Evolutionary conservation across 192 early-diverging fungal species (phyloP).

Genomic region (Backusella tuberculispora): DNA sequence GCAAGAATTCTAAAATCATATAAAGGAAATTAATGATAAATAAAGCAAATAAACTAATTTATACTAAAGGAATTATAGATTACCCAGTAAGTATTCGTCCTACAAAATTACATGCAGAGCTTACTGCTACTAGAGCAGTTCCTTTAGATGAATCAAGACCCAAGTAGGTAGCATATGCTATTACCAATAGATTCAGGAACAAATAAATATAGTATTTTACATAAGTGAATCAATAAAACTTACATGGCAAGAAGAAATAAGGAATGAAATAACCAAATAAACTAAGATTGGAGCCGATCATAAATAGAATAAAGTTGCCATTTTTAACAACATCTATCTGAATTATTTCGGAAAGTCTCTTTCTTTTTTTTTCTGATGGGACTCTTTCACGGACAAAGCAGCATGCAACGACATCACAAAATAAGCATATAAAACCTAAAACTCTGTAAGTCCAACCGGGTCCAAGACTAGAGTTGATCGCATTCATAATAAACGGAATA

Average conservation of each 20-base stretch:
- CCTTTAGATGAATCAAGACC: slow-evolving; percentile 30
- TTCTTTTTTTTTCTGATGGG: neutral
- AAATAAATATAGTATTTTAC: neutral
- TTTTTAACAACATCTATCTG: slow-evolving; percentile 29
- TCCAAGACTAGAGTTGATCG: slow-evolving; percentile 59
- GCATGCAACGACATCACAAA: slow-evolving; percentile 5
- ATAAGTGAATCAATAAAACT: neutral
- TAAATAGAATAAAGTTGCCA: slow-evolving; percentile 27
- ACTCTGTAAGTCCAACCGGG: slow-evolving; percentile 50
- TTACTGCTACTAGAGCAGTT: slow-evolving; percentile 25
- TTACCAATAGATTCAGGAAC: neutral
- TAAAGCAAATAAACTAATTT: too few relatives aligned
- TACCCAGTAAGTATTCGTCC: slow-evolving; percentile 34
- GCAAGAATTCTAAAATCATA: slow-evolving; percentile 12
- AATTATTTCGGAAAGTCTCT: slow-evolving; percentile 30
- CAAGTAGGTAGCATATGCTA: slow-evolving; percentile 32
- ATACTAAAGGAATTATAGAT: neutral
- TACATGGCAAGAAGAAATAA: slow-evolving; percentile 37
- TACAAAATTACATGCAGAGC: slow-evolving; percentile 28
- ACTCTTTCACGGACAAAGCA: slow-evolving; percentile 27
- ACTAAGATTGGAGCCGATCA: slow-evolving; percentile 19
- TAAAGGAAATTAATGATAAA: neutral
- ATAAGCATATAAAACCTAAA: slow-evolving; percentile 32
- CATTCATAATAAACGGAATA: slow-evolving; percentile 58
- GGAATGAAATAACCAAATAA: slow-evolving; percentile 37